Conservation (phyloP, 75 land plant species). For the Adiantum capillusveneris region DNA sequence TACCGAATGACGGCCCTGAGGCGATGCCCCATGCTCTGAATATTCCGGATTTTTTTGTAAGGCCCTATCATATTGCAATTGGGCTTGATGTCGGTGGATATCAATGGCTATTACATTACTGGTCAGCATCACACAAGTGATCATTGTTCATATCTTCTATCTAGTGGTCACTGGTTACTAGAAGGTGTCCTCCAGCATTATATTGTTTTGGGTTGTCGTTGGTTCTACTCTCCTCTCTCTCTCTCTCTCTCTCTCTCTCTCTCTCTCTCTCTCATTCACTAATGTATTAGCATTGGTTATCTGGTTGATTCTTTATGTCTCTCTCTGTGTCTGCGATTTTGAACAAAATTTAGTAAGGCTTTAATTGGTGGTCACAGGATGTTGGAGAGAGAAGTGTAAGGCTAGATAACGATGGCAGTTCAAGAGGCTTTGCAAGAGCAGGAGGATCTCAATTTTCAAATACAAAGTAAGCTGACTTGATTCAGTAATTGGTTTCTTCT, state of each 20-base stretch:
- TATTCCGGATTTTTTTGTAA: slow-evolving; percentile 5
- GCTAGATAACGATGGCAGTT: background rate
- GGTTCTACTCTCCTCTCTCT: no score
- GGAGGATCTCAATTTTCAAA: background rate
- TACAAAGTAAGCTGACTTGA: background rate
- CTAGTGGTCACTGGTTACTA: no score
- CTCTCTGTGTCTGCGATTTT: background rate
- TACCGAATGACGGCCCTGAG: slow-evolving; percentile 20
- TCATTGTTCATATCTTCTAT: slow-evolving; percentile 4
- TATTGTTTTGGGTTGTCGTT: no score
- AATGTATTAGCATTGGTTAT: background rate
- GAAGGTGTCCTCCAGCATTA: no score
- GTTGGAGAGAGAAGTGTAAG: slow-evolving; percentile 1
- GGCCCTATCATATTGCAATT: no score
- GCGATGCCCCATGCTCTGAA: background rate
- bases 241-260: no score
- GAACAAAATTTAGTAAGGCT: background rate
- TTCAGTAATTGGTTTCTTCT: background rate
- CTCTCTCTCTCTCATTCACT: slow-evolving; percentile 1
- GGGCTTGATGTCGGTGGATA: no score
- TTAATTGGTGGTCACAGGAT: slow-evolving; percentile 3
- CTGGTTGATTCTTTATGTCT: background rate
- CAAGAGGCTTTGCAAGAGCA: background rate
- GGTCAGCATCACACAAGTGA: background rate
- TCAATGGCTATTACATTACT: background rate